Evolutionary conservation across 257 asterid species (phyloP), one percentile per base, ranked within the genome.

Genomic region (Solanum ossicruentum): DNA sequence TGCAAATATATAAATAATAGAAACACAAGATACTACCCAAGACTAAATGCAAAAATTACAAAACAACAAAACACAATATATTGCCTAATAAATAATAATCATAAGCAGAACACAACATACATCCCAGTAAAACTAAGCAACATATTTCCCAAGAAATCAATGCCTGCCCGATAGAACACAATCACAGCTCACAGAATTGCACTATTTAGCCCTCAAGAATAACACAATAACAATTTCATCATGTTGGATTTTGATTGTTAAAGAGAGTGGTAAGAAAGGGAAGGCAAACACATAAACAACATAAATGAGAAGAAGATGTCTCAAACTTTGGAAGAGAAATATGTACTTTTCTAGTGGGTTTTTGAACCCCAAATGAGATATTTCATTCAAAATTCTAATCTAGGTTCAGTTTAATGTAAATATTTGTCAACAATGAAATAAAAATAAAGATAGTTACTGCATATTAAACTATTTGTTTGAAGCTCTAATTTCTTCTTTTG

Each of bases 261-360:
- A 41, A 26, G 26, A 28, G 85, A 49, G 85, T 58, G 80, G 26
- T 52, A 55, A 32, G 84, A 8, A 85, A 28, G 47, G 71, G n/a
- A 87, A 86, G 84, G 89, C 77, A 7, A 61, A 85, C 91, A 87
- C 89, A 89, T 41, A 81, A 89, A 87, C 87, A 63, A 81, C 85
- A 86, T 88, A 89, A 86, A 58, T 56, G 58, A 58, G 69, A 51
- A 83, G 87, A 85, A 57, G 85, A 83, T 84, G 81, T 84, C 85
- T 47, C 85, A 17, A 81, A 69, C 56, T 69, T 85, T 58, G 89
- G 88, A 85, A 4, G 52, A 69, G 52, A 67, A 32, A 32, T 32
- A 1, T 67, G 23, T 67, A 67, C 16, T 32, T 67, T 8, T 4
- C 8, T 21, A 45, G 81, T 73, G 81, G 41, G 81, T 73, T 45